Conservation (phyloP, 2,329 filamentous ascomycete genomes). For the Didymella glomerata region DNA sequence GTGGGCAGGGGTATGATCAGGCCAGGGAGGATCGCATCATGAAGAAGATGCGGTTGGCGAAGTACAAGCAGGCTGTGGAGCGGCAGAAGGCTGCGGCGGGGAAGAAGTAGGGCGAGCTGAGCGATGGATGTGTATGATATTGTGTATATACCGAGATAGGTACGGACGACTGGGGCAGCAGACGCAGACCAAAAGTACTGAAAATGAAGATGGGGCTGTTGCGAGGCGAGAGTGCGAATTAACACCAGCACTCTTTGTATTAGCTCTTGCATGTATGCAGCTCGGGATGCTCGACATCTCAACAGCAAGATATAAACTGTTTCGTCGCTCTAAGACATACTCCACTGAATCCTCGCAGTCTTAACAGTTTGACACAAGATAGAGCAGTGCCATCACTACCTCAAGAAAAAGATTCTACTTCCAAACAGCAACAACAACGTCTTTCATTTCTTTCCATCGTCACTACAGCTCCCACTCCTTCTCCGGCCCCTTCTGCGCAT, state of each 20-base stretch:
- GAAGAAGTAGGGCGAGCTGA: neutral
- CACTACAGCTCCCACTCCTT: conserved; percentile 20
- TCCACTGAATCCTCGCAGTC: too few relatives aligned
- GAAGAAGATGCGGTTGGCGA: conserved; percentile 14
- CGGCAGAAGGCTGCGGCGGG: neutral
- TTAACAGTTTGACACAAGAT: too few relatives aligned
- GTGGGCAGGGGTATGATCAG: conserved; percentile 14
- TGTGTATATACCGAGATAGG: neutral
- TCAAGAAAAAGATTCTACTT: too few relatives aligned
- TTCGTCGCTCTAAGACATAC: too few relatives aligned
- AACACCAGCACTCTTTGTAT: too few relatives aligned
- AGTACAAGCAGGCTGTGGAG: conserved; percentile 10
- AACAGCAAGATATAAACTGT: too few relatives aligned
- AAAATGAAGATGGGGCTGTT: too few relatives aligned
- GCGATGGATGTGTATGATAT: neutral
- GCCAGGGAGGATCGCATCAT: conserved; percentile 12
- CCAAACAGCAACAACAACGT: neutral
- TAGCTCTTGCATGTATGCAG: too few relatives aligned
- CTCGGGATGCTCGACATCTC: too few relatives aligned
- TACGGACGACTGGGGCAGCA: neutral
- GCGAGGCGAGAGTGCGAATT: too few relatives aligned
- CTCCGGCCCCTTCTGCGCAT: conserved; percentile 34
- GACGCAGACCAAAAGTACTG: neutral
- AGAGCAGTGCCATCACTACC: too few relatives aligned
- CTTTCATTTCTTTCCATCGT: neutral